Percentiles rank a stretch among this genome's conserved stretches.
These are phyloP conservation scores for Barbarea vulgaris DNA, from an alignment of 345 rosid species.

Conservation along the genomic window DNA sequence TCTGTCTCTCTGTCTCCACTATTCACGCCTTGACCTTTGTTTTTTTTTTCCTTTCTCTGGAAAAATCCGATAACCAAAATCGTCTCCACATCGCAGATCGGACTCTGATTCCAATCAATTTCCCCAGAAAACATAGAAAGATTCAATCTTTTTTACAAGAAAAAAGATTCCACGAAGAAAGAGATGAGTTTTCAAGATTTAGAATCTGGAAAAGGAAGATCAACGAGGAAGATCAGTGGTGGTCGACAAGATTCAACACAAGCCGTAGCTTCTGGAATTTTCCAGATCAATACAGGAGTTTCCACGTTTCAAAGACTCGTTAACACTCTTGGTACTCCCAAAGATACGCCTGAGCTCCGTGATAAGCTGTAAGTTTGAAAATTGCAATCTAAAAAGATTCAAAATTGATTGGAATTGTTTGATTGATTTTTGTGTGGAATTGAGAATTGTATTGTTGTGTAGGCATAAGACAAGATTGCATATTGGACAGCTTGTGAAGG, in stretches of 20 bases:
- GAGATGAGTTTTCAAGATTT: constrained; percentile 97
- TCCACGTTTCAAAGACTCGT: constrained; percentile 93
- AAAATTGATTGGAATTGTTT: background rate
- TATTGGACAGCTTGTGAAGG: constrained; percentile 92
- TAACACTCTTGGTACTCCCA: constrained; percentile 95
- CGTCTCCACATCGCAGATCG: background rate
- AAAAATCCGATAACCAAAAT: background rate
- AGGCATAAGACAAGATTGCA: constrained; percentile 90
- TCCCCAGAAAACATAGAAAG: background rate
- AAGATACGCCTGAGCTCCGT: constrained; percentile 93
- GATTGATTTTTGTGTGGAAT: background rate
- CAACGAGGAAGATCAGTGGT: constrained; percentile 58
- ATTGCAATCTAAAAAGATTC: background rate
- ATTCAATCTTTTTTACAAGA: background rate
- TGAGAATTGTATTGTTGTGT: background rate
- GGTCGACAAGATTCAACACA: constrained; percentile 80
- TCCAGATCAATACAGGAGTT: constrained; percentile 97
- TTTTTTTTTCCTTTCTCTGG: background rate
- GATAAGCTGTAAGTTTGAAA: constrained; percentile 67
- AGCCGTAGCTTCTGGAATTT: constrained; percentile 93
- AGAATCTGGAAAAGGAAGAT: constrained; percentile 67
- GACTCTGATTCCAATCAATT: constrained; percentile 7
- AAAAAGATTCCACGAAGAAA: background rate
- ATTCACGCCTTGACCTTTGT: constrained; percentile 34
- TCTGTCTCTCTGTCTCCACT: constrained; percentile 34